These are phyloP conservation scores for Pestalotiopsis sp. DNA, from an alignment of 2,329 filamentous ascomycete species.

Conservation along the genomic window DNA sequence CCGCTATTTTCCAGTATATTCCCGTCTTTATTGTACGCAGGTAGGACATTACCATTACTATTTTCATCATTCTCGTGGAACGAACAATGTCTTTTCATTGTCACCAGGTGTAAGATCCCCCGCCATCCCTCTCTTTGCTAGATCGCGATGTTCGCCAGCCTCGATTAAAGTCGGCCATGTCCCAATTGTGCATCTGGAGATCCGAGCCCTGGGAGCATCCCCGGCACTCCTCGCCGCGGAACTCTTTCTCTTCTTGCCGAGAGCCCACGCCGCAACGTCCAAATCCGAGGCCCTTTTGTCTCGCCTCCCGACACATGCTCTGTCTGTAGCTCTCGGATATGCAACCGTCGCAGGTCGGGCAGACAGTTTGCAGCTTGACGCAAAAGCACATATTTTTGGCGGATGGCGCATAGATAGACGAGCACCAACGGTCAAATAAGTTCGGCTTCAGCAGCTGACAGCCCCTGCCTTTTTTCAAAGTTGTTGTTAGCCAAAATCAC, in stretches of 20 bases:
- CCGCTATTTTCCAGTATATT: not conserved
- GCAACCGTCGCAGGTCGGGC: slow-evolving; percentile 18
- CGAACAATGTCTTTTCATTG: not conserved
- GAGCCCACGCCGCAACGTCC: slow-evolving; percentile 19
- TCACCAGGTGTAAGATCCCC: not conserved
- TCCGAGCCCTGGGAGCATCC: slow-evolving; percentile 17
- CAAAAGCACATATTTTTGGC: slow-evolving; percentile 18
- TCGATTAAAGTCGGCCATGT: slow-evolving; percentile 18
- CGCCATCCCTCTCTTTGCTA: not conserved
- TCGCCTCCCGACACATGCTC: slow-evolving; percentile 19
- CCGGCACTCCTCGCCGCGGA: slow-evolving; percentile 20
- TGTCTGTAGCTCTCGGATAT: slow-evolving; percentile 17
- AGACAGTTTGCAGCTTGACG: slow-evolving; percentile 17
- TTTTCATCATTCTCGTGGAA: not conserved
- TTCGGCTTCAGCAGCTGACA: not conserved
- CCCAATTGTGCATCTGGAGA: slow-evolving; percentile 15
- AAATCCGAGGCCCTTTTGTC: slow-evolving; percentile 14
- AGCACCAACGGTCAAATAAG: not conserved
- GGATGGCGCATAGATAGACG: not conserved
- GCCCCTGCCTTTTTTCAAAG: too few species aligned
- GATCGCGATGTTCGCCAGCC: slow-evolving; percentile 18
- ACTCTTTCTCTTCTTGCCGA: slow-evolving; percentile 19
- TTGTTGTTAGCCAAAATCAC: too few species aligned
- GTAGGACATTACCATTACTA: not conserved
- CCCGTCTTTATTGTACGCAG: too few species aligned